Evolutionary conservation across 2,329 filamentous ascomycete genomes (phyloP), one percentile per base, ranked within the genome.

Genomic region (Fusarium napiforme): DNA sequence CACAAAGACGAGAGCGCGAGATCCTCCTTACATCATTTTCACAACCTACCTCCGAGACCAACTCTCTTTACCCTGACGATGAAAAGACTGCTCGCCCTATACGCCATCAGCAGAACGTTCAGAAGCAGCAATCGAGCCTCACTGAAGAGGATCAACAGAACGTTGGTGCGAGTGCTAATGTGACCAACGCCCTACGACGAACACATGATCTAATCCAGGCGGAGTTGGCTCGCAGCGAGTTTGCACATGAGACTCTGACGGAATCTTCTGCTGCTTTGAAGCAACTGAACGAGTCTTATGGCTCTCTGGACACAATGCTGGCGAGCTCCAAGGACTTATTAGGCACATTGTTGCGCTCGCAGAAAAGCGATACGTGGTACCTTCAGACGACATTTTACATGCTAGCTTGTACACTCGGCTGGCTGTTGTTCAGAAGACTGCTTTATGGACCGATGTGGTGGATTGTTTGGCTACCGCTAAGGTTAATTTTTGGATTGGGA

Each of bases 341-440:
- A 12, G 90, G 90, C 11, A 94, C 93, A 23, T 85, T 99, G 50
- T 84, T 98, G 52, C 90, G 90, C 69, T 96, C 93, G 72, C 94
- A 97, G 80, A 99, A 99, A 87, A 96, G 93, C 74, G 96, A 99
- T 80, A 98, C 95, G 5, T 99, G 96, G 96, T 99, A 99, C 81
- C 88, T 99, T 39, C 93, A 96, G 83, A 97, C 93, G 42, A 91
- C 95, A 5, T 91, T 98, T 74, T 97, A 95, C 80, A 87, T 98
- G 76, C 88, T 98, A 21, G 79, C 93, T 28, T 89, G 84, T 10
- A 98, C 95, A 2, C 90, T 95, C 46, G 87, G 85, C 36, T 99
- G 96, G 96, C 87, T 99, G 12, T 80, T 97, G 11, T 98, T 97
- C 79, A 87, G 96, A 34, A 87, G 96, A 49, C 86, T 96, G 45